Base-by-base conservation (phyloP, 495 filamentous ascomycete genomes). In the Lasiosphaeriaceae sp. region DNA sequence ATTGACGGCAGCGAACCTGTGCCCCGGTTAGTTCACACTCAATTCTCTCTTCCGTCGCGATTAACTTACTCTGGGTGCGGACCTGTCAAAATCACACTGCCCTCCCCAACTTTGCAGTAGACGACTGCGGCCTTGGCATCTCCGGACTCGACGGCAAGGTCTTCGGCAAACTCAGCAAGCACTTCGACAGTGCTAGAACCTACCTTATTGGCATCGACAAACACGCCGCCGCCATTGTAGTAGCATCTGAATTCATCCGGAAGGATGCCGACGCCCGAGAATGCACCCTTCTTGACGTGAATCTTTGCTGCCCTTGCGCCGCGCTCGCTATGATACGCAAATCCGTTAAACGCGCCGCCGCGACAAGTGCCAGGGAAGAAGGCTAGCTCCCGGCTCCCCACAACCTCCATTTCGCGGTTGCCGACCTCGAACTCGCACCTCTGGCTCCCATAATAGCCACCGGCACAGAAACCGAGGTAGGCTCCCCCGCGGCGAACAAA, bases 161-260 rank as follows among this genome's bases (percentile, higher is more conserved):
- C 75, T 47, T 88, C 86, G 0, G 78, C 81, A 67, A 92, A 98
- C 59, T 81, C 87, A 14, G 94, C 93, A 21, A 98, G 74, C 7
- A 96, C 79, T 68, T 97, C 85, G 11, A 96, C 83, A 2, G 85
- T 86, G 59, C 76, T 68, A 41, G 84, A 80, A 34, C 76, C 74
- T 53, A 81, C 78, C 47, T 79, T 77, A 1, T 79, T 77, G 17
- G 89, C 87, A 74, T 94, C 86, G 11, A 95, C 87, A 77, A 96
- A 98, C n/a, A 95, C 85, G 11, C 95, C 92, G 2, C 94, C 94
- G 3, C 94, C 94, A 70, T 98, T 98, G 68, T 93, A 96, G 66
- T 98, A 98, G 11, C 83, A 86, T 45, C 77, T 76, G 62, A 97
- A 92, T 0, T 71, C 74, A 2, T 83, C 78, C 1, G 84, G 87